phyloP scores from a whole-genome alignment of 441 rosid species.

The Caryocar brasiliense region DNA sequence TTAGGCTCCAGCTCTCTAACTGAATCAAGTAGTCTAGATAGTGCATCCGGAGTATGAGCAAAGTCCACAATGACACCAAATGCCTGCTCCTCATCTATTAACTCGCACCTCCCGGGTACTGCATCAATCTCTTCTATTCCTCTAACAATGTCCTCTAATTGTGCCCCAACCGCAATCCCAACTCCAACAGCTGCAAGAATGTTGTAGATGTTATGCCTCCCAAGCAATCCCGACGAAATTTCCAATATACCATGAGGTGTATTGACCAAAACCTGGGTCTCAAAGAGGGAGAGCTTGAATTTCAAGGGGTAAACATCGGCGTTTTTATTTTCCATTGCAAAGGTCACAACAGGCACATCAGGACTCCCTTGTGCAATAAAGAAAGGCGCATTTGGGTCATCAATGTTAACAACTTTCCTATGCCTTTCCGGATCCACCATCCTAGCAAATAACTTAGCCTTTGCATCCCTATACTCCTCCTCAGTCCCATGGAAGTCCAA shows the following conservation, averaged over 20 bases:
- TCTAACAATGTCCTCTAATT: slow-evolving; percentile 79
- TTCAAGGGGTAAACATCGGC: slow-evolving; percentile 81
- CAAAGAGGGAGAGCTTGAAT: slow-evolving; percentile 77
- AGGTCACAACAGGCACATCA: slow-evolving; percentile 78
- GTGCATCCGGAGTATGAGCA: slow-evolving; percentile 72
- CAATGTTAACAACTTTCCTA: slow-evolving; percentile 81
- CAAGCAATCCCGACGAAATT: slow-evolving; percentile 84
- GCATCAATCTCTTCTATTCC: slow-evolving; percentile 92
- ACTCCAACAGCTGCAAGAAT: slow-evolving; percentile 87
- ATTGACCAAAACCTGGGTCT: slow-evolving; percentile 79
- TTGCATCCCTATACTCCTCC: slow-evolving; percentile 70
- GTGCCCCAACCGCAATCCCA: slow-evolving; percentile 89
- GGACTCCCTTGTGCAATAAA: slow-evolving; percentile 63
- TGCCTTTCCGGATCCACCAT: slow-evolving; percentile 89
- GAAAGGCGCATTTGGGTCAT: slow-evolving; percentile 70
- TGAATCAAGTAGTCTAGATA: slow-evolving; percentile 80
- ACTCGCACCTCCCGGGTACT: slow-evolving; percentile 91
- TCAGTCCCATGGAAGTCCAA: slow-evolving; percentile 53
- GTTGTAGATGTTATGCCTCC: slow-evolving; percentile 75
- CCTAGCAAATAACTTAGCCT: slow-evolving; percentile 69
- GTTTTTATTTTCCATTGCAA: slow-evolving; percentile 73
- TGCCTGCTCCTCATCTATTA: slow-evolving; percentile 91
- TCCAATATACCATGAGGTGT: slow-evolving; percentile 81
- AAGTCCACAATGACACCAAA: slow-evolving; percentile 87
- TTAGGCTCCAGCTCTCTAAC: slow-evolving; percentile 76